Percentiles rank a stretch among this genome's conserved stretches.
phyloP scores from a whole-genome alignment of 768 basidiomycete genomes.

The Tricholoma hemisulphureum region DNA sequence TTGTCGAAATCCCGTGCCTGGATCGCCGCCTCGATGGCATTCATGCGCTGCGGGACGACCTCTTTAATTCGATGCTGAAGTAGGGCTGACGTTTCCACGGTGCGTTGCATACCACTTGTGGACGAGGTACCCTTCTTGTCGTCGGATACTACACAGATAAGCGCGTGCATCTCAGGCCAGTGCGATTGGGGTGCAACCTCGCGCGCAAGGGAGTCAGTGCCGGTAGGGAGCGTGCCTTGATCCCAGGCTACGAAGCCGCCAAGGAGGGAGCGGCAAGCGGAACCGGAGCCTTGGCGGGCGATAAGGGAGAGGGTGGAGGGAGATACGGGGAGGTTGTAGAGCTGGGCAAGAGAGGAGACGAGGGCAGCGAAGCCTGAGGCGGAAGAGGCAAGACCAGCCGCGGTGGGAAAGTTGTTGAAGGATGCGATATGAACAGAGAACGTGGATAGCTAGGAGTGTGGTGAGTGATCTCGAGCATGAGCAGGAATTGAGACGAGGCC shows the following conservation, averaged over 20 bases:
- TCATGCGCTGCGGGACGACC: slow-evolving; percentile 89
- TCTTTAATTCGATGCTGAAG: slow-evolving; percentile 84
- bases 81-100: slow-evolving; percentile 86
- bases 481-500: neutral
- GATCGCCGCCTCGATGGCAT: slow-evolving; percentile 79
- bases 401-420: slow-evolving; percentile 98
- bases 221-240: slow-evolving; percentile 62
- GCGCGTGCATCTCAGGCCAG: slow-evolving; percentile 95
- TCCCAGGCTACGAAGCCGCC: slow-evolving; percentile 98
- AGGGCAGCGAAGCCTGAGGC: slow-evolving; percentile 97
- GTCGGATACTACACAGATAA: slow-evolving; percentile 96
- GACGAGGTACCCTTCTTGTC: slow-evolving; percentile 95
- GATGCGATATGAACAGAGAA: slow-evolving; percentile 87
- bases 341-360: slow-evolving; percentile 80
- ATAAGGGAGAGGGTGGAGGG: slow-evolving; percentile 87
- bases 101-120: slow-evolving; percentile 96
- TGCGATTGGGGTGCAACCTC: slow-evolving; percentile 81
- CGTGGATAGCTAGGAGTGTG: slow-evolving; percentile 53
- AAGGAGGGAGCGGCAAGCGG: slow-evolving; percentile 95
- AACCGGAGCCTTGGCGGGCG: slow-evolving; percentile 96
- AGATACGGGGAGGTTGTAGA: slow-evolving; percentile 78
- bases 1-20: slow-evolving; percentile 73
- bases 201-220: slow-evolving; percentile 84
- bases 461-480: slow-evolving; percentile 6
- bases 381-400: slow-evolving; percentile 95